Evolutionary conservation across 208 protist species (phyloP).

Genomic region (Crithidia thermophila): DNA sequence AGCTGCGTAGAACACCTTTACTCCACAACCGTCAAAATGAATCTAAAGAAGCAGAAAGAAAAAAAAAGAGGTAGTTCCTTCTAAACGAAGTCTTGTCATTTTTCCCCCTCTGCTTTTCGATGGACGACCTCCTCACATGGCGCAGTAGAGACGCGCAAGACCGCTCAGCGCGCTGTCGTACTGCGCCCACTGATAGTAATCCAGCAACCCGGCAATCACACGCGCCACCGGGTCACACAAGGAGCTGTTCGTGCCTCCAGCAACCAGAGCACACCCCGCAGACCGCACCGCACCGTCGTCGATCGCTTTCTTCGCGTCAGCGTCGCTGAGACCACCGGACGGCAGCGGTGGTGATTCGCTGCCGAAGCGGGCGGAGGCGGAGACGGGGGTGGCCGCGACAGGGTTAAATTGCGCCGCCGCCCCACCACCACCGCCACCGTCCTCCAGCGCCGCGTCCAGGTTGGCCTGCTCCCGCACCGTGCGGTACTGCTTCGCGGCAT

Average conservation of each 20-base stretch:
- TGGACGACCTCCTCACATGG: conserved; percentile 3
- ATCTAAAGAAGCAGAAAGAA: background rate
- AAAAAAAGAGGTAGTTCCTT: background rate
- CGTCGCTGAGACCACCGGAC: conserved; percentile 1
- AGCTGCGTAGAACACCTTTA: background rate
- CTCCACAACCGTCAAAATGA: background rate
- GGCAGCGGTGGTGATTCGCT: background rate
- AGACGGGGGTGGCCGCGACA: background rate
- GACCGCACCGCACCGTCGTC: conserved; percentile 1
- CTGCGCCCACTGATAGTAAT: conserved; percentile 91
- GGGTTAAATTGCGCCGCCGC: background rate
- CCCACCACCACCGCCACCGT: background rate
- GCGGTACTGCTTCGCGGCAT: conserved; percentile 66
- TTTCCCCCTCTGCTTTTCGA: background rate
- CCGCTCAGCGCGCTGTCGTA: conserved; percentile 67
- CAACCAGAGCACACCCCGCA: conserved; percentile 20
- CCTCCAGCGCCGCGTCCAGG: conserved; percentile 38
- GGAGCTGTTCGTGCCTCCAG: conserved; percentile 44
- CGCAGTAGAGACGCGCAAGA: conserved; percentile 65
- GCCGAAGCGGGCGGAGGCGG: background rate
- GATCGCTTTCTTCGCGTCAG: conserved; percentile 2
- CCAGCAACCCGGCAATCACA: conserved; percentile 67
- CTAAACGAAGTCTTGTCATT: background rate
- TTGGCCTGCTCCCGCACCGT: conserved; percentile 60
- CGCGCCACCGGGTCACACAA: conserved; percentile 37